Evolutionary conservation across 176 grass and related monocot genomes (phyloP).

Genomic region (Rhynchospora tenuis): DNA sequence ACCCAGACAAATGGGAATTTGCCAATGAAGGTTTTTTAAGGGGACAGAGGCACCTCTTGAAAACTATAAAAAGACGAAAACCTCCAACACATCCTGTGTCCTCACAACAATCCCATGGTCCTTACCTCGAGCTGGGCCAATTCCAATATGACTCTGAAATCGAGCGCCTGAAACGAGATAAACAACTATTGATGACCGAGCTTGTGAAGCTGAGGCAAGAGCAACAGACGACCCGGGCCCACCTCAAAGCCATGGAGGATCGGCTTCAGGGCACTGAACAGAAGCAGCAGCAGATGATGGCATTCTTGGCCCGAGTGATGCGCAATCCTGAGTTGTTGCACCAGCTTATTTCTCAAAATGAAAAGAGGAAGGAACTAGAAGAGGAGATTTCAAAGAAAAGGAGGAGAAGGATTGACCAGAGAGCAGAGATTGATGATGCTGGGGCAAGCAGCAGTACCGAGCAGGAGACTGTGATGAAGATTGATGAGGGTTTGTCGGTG

Average conservation of each 20-base stretch:
- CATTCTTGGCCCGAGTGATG: conserved; percentile 71
- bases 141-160: conserved; percentile 76
- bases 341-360: conserved; percentile 56
- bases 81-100: conserved; percentile 31
- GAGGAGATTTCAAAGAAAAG: conserved; percentile 88
- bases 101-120: conserved; percentile 49
- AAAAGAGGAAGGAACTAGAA: conserved; percentile 63
- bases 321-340: conserved; percentile 65
- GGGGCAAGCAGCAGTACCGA: conserved; percentile 34
- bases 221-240: conserved; percentile 67
- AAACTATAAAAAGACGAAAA: conserved; percentile 73
- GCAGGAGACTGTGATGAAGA: conserved; percentile 16
- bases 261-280: conserved; percentile 72
- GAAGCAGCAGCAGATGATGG: conserved; percentile 78
- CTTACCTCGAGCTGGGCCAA: conserved; percentile 78
- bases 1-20: conserved; percentile 95
- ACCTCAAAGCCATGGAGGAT: conserved; percentile 78
- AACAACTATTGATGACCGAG: conserved; percentile 65
- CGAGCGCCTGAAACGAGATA: conserved; percentile 67
- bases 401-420: conserved; percentile 54
- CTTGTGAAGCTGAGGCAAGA: conserved; percentile 89
- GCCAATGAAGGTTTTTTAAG: conserved; percentile 82
- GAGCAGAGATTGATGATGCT: conserved; percentile 33
- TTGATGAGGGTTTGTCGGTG: neutral
- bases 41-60: conserved; percentile 79